Base-by-base conservation (phyloP, 2,329 filamentous ascomycete genomes). In the Colletotrichum gloeosporioides region DNA sequence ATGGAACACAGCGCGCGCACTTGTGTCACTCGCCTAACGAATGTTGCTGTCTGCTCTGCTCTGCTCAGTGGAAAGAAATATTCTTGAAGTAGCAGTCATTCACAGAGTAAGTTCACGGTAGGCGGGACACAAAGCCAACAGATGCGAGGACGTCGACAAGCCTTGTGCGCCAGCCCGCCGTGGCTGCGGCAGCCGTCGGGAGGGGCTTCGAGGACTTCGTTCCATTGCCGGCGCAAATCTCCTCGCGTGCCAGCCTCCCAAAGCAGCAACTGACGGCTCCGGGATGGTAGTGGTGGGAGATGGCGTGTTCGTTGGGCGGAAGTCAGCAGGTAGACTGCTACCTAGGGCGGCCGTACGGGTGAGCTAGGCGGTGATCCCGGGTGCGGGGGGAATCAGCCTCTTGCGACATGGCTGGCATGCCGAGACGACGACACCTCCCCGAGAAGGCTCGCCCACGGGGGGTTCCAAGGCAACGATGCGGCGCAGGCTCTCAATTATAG, bases 311-410 rank as follows among this genome's bases (percentile, higher is more conserved):
- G 64, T 61, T 49, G 44, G 70, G 59, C 70, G 44, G 32, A 13
- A 69, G 74, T 76, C 59, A 65, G 34, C 59, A 69, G 74, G 49
- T 61, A 13, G 64, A 31, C 44, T 59, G 39, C 57, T 31, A 64
- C 57, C 22, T 73, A 32, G 55, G 36, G 63, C 36, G 39, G 63
- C 27, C 10, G 16, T 69, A 64, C 57, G 44, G 64, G 44, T 29
- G 63, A 55, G 69, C 57, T 69, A 39, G 34, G 36, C 22, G 70
- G 32, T 73, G 57, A 68, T 73, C 12, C n/a, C 32, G 70, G 70
- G 70, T 69, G 73, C 71, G 69, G 59, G 73, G 73, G 44, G 62
- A 32, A 69, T 73, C 74, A 69, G 74, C 70, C 74, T 69, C 73
- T 75, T 55, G 25, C 22, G 73, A 68, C 57, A 32, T 73, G 64